phyloP scores from a whole-genome alignment of 2,329 filamentous ascomycete species.

The Talaromyces sp. region DNA sequence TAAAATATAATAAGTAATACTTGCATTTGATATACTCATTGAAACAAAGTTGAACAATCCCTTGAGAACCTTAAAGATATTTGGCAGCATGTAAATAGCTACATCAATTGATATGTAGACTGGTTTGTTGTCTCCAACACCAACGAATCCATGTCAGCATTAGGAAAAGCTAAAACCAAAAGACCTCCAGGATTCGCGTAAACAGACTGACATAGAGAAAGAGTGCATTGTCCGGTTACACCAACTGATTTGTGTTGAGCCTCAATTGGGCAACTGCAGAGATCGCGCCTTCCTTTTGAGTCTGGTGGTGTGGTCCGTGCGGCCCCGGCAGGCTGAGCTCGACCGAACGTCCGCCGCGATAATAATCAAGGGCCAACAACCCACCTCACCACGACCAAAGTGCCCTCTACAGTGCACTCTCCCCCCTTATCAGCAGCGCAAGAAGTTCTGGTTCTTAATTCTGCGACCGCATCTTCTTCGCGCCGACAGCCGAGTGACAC shows the following conservation, averaged over 20 bases:
- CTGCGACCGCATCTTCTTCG: background rate
- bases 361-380: background rate
- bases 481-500: background rate
- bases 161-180: background rate
- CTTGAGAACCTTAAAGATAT: background rate
- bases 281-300: background rate
- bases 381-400: background rate
- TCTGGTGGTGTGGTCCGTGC: conserved; percentile 6
- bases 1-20: no score
- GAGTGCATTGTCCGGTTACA: background rate
- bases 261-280: background rate
- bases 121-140: background rate
- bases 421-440: background rate
- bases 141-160: background rate
- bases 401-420: background rate
- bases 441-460: no score
- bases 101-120: background rate
- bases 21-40: background rate
- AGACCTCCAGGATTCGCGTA: no score
- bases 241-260: background rate
- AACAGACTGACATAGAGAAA: no score
- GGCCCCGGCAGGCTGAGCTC: conserved; percentile 3
- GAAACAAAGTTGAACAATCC: background rate
- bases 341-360: background rate
- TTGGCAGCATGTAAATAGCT: background rate